Conservation (phyloP, 2,329 filamentous ascomycete species). For the Cladosporium sp. region DNA sequence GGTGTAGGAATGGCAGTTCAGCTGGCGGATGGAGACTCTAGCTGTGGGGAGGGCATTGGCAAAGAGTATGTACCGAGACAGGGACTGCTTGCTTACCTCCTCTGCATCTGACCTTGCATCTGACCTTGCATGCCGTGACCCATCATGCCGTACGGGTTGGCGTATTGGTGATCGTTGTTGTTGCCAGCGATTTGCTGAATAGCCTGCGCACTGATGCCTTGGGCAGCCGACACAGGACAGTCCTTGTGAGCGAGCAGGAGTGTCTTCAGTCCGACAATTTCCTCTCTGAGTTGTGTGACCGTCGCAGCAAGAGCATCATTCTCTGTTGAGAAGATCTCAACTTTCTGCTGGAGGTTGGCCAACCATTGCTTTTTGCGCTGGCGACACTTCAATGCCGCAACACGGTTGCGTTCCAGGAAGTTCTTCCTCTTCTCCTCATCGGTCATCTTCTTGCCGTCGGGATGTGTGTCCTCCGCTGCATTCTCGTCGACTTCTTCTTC, state of each 20-base stretch:
- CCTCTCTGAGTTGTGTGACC: slow-evolving; percentile 81
- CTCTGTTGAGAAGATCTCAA: slow-evolving; percentile 87
- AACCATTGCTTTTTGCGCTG: slow-evolving; percentile 99
- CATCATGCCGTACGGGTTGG: slow-evolving; percentile 52
- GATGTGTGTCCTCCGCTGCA: slow-evolving; percentile 40
- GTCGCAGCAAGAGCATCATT: slow-evolving; percentile 85
- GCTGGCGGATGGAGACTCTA: background rate
- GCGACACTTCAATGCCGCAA: slow-evolving; percentile 93
- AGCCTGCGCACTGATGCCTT: slow-evolving; percentile 62
- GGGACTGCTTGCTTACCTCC: slow-evolving; percentile 30
- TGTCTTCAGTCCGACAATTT: slow-evolving; percentile 93
- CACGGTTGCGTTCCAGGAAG: slow-evolving; percentile 92
- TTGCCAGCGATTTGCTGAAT: slow-evolving; percentile 53
- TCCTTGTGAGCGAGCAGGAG: slow-evolving; percentile 92
- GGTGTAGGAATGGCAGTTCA: background rate
- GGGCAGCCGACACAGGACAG: slow-evolving; percentile 86
- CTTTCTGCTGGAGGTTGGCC: slow-evolving; percentile 88
- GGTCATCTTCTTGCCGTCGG: slow-evolving; percentile 82
- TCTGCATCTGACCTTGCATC: slow-evolving; percentile 37
- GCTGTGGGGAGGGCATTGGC: slow-evolving; percentile 10
- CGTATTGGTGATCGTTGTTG: slow-evolving; percentile 43
- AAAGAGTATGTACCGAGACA: slow-evolving; percentile 10
- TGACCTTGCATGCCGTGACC: slow-evolving; percentile 34
- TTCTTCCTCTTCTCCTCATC: slow-evolving; percentile 99
- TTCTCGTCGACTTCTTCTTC: slow-evolving; percentile 53